A percentile compares a stretch with the other conserved stretches of the same genome.
Conservation (phyloP, 306 rosid species). For the Sicyos baderoa region DNA sequence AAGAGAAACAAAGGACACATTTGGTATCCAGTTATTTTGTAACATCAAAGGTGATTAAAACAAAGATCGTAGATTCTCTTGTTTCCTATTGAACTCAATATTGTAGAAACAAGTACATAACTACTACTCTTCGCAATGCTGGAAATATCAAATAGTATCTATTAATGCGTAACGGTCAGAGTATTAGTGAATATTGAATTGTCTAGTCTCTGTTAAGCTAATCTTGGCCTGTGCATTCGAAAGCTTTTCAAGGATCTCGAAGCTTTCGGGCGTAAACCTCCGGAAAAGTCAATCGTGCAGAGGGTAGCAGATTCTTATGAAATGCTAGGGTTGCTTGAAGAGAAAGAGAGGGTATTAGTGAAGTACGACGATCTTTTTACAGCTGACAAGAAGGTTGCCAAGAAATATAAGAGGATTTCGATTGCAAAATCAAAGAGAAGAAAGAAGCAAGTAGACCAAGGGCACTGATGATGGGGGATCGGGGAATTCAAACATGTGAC, state of each 20-base stretch:
- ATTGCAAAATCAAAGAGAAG: not conserved
- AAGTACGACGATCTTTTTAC: slow-evolving; percentile 54
- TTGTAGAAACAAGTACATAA: not conserved
- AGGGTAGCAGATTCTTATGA: slow-evolving; percentile 81
- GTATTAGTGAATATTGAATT: not conserved
- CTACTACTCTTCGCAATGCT: not conserved
- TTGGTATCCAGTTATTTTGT: not conserved
- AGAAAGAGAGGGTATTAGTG: slow-evolving; percentile 56
- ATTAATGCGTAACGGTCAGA: not conserved
- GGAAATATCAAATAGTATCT: not conserved
- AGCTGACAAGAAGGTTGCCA: slow-evolving; percentile 22
- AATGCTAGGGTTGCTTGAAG: slow-evolving; percentile 50
- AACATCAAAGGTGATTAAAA: not conserved
- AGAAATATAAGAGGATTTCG: slow-evolving; percentile 24
- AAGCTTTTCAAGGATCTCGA: slow-evolving; percentile 87
- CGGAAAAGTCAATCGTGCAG: slow-evolving; percentile 54
- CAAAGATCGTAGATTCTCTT: not conserved
- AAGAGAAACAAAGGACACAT: not conserved
- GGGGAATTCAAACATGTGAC: too few relatives aligned
- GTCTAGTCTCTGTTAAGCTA: not conserved
- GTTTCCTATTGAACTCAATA: not conserved
- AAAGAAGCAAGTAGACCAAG: not conserved
- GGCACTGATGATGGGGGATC: not conserved
- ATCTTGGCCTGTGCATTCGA: slow-evolving; percentile 15
- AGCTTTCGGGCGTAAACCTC: slow-evolving; percentile 82